These are phyloP conservation scores for Dillenia turbinata DNA, from an alignment of 164 flowering plant genomes.

Conservation along the genomic window DNA sequence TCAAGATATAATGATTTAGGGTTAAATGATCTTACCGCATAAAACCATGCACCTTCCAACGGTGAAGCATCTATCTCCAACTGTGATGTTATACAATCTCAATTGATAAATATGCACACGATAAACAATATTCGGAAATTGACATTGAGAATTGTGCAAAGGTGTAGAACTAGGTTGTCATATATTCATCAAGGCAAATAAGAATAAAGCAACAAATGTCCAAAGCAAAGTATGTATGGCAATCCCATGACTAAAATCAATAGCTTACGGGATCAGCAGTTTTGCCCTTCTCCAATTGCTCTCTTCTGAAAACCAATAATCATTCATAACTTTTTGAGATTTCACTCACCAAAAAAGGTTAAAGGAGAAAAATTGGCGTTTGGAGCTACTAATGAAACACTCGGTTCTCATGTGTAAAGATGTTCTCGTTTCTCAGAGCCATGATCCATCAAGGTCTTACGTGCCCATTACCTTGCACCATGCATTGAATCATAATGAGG, in stretches of 20 bases:
- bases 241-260: neutral
- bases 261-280: conserved; percentile 86
- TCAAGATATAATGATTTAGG: too few species aligned
- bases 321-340: conserved; percentile 3
- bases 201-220: conserved; percentile 2
- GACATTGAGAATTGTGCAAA: neutral
- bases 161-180: neutral
- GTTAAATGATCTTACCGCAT: conserved; percentile 55
- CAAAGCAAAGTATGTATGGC: neutral
- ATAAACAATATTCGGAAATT: too few species aligned
- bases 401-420: conserved; percentile 63
- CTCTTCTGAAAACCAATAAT: conserved; percentile 47
- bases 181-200: neutral
- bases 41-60: conserved; percentile 97
- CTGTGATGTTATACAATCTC: conserved; percentile 44
- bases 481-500: conserved; percentile 76
- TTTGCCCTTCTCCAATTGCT: conserved; percentile 88
- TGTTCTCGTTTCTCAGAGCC: conserved; percentile 85
- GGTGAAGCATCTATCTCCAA: conserved; percentile 72
- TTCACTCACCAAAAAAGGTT: neutral
- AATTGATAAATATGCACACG: neutral
- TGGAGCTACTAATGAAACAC: conserved; percentile 1
- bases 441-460: conserved; percentile 77
- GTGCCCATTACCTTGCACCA: conserved; percentile 99
- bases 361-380: neutral